phyloP scores from a whole-genome alignment of 2,329 filamentous ascomycete species.

The Nakataea oryzae region DNA sequence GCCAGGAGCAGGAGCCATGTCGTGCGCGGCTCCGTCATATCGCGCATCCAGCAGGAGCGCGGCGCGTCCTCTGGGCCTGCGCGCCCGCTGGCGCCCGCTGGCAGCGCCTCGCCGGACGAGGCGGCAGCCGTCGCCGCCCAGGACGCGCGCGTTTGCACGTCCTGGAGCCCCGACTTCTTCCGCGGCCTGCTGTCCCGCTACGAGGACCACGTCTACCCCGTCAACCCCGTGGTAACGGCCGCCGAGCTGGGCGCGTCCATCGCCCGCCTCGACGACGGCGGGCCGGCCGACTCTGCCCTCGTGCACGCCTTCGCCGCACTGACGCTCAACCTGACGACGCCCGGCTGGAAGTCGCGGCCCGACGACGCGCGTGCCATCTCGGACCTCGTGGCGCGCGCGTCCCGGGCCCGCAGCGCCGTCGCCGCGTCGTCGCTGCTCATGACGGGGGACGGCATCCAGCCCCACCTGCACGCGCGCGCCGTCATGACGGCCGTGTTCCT shows the following conservation, averaged over 20 bases:
- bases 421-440: conserved; percentile 12
- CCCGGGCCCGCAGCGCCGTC: conserved; percentile 15
- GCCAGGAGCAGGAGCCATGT: conserved; percentile 23
- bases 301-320: conserved; percentile 32
- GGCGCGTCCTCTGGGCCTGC: conserved; percentile 11
- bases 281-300: conserved; percentile 27
- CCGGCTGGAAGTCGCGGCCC: conserved; percentile 9
- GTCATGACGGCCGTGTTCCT: conserved; percentile 41
- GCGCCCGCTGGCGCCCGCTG: conserved; percentile 21
- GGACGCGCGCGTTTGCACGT: too few relatives aligned
- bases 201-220: conserved; percentile 30
- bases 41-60: neutral
- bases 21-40: conserved; percentile 20
- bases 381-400: conserved; percentile 19
- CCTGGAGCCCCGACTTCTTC: conserved; percentile 19
- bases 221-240: conserved; percentile 32
- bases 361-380: conserved; percentile 18
- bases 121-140: conserved; percentile 6
- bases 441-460: conserved; percentile 9
- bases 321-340: conserved; percentile 28
- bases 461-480: conserved; percentile 29
- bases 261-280: conserved; percentile 22
- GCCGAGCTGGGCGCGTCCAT: conserved; percentile 24
- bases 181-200: conserved; percentile 32
- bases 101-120: neutral